Conservation (phyloP, 1,284 basidiomycete species). For the Ustilago loliicola region DNA sequence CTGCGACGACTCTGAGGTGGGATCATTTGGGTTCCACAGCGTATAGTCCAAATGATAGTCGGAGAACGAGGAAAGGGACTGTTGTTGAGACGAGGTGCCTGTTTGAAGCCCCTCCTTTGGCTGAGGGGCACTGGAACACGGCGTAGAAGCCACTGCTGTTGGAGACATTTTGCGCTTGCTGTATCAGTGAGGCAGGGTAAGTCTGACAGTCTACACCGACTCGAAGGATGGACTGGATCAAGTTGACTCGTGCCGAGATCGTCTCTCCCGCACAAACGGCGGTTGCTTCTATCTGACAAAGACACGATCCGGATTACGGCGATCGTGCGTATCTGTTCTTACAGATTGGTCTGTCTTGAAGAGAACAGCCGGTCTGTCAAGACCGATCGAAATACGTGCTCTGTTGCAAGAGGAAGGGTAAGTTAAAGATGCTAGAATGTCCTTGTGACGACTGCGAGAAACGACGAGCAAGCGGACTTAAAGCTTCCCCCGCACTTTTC, state of each 20-base stretch:
- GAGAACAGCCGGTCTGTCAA: no score
- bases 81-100: constrained; percentile 10
- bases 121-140: neutral
- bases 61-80: constrained; percentile 34
- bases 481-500: constrained; percentile 16
- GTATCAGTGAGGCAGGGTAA: neutral
- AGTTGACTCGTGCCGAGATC: no score
- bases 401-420: no score
- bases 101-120: neutral
- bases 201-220: no score
- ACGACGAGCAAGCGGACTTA: neutral
- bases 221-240: no score
- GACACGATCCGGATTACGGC: no score
- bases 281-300: no score
- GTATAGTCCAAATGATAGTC: constrained; percentile 49
- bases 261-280: no score
- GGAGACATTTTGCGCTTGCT: constrained; percentile 23
- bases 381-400: no score
- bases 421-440: neutral
- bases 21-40: constrained; percentile 28
- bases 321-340: no score
- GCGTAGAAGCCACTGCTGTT: constrained; percentile 9
- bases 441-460: neutral
- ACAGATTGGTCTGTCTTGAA: no score
- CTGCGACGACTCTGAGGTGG: constrained; percentile 17